Conservation (phyloP, 352 stramenopile species). For the Globisporangium lucens region DNA sequence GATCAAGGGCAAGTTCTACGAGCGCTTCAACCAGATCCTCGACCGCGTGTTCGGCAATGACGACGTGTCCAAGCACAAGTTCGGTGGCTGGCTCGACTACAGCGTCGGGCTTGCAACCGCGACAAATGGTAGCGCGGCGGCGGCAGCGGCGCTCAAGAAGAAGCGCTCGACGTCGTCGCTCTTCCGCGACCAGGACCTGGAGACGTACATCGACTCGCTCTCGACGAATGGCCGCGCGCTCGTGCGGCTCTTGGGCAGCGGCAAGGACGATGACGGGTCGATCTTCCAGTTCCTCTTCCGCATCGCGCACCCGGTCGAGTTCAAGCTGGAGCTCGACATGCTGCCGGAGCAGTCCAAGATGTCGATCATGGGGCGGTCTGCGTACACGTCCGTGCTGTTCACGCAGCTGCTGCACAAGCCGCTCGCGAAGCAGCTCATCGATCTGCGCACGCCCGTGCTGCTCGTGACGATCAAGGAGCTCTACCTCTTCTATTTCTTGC, state of each 20-base stretch:
- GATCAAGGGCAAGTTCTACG: constrained; percentile 79
- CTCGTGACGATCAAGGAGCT: constrained; percentile 84
- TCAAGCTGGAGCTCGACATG: constrained; percentile 77
- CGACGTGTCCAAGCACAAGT: constrained; percentile 73
- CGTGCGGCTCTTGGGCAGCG: constrained; percentile 52
- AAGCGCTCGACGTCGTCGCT: constrained; percentile 34
- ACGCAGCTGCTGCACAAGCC: constrained; percentile 83
- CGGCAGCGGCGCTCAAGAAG: constrained; percentile 32
- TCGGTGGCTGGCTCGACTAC: constrained; percentile 82
- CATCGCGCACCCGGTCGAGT: constrained; percentile 71
- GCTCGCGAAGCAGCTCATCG: constrained; percentile 70
- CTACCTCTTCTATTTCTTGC: constrained; percentile 83
- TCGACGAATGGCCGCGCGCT: constrained; percentile 48
- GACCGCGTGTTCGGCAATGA: constrained; percentile 78
- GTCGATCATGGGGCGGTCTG: constrained; percentile 61
- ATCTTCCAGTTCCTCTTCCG: constrained; percentile 83
- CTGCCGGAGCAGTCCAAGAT: constrained; percentile 81
- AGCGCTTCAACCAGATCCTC: constrained; percentile 83
- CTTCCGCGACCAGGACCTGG: constrained; percentile 47
- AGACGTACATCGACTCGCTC: constrained; percentile 50
- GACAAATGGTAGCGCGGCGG: constrained; percentile 13
- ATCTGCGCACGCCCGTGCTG: constrained; percentile 71
- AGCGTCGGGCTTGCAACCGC: constrained; percentile 39
- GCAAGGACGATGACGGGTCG: constrained; percentile 64
- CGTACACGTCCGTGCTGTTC: constrained; percentile 67